Evolutionary conservation across 768 basidiomycete species (phyloP).

Genomic region (Termitomyces sp.): DNA sequence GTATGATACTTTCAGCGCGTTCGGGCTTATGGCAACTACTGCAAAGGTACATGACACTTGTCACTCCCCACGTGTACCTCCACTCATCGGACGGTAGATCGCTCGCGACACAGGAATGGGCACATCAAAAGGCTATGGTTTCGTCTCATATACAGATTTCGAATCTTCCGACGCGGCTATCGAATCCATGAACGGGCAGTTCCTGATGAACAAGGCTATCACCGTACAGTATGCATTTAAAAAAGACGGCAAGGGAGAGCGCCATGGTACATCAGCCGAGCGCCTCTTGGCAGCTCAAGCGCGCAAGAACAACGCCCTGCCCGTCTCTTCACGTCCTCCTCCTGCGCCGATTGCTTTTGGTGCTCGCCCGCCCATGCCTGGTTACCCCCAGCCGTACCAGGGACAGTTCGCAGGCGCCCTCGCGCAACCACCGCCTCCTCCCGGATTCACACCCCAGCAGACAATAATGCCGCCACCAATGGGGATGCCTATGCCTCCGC

Average conservation of each 20-base stretch:
- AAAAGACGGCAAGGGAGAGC: constrained; percentile 97
- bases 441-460: constrained; percentile 73
- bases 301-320: constrained; percentile 89
- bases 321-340: constrained; percentile 70
- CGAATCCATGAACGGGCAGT: constrained; percentile 96
- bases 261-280: constrained; percentile 96
- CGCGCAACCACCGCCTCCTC: constrained; percentile 75
- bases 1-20: constrained; percentile 94
- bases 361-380: constrained; percentile 53
- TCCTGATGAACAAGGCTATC: constrained; percentile 98
- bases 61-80: constrained; percentile 1
- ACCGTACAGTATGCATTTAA: constrained; percentile 98
- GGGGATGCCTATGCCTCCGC: constrained; percentile 27
- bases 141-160: constrained; percentile 96
- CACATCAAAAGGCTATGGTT: constrained; percentile 93
- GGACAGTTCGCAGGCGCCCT: constrained; percentile 93
- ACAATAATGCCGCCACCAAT: constrained; percentile 52
- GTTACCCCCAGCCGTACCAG: constrained; percentile 72
- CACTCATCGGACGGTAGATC: constrained; percentile 46
- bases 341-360: constrained; percentile 72
- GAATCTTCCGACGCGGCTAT: constrained; percentile 95
- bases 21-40: constrained; percentile 88
- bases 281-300: constrained; percentile 93
- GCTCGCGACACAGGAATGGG: constrained; percentile 84
- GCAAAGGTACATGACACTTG: constrained; percentile 57